Evolutionary conservation across 1,139 yeast species (phyloP).

Genomic region (Sugiyamaella pinicola): DNA sequence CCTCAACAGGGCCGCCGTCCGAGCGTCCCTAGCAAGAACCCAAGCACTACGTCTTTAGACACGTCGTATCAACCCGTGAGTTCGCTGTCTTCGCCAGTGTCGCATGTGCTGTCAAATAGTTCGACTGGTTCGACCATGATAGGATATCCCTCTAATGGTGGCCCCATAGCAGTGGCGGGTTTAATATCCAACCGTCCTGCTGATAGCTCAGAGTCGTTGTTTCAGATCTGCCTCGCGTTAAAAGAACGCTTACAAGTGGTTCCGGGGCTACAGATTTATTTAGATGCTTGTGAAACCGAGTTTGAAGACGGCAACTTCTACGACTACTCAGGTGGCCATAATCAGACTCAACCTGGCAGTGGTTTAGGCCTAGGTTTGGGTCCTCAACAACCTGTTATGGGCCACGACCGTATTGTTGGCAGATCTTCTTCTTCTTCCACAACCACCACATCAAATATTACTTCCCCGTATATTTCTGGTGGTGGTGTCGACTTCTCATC

Average conservation of each 20-base stretch:
- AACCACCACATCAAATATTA: constrained; percentile 56
- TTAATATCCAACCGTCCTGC: constrained; percentile 64
- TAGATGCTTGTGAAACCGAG: constrained; percentile 48
- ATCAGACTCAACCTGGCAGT: background rate
- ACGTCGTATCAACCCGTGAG: constrained; percentile 19
- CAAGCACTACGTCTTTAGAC: constrained; percentile 14
- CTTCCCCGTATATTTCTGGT: constrained; percentile 37
- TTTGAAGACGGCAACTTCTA: constrained; percentile 19
- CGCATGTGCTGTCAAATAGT: constrained; percentile 5
- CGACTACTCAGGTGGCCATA: constrained; percentile 20
- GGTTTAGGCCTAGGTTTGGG: constrained; percentile 9
- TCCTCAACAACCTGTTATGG: background rate
- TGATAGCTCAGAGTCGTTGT: constrained; percentile 70
- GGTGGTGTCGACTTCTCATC: constrained; percentile 25
- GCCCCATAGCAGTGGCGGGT: constrained; percentile 17
- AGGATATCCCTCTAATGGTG: constrained; percentile 11
- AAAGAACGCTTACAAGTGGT: constrained; percentile 61
- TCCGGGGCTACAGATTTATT: constrained; percentile 72
- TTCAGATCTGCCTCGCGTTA: constrained; percentile 65
- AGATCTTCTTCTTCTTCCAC: constrained; percentile 6
- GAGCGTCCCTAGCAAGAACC: constrained; percentile 13
- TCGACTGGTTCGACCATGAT: constrained; percentile 3
- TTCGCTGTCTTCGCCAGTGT: constrained; percentile 13
- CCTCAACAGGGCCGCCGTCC: constrained; percentile 37
- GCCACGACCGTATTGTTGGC: constrained; percentile 4